Conservation (phyloP, 805 yeast species). For the Maudiozyma saulgeensis region DNA sequence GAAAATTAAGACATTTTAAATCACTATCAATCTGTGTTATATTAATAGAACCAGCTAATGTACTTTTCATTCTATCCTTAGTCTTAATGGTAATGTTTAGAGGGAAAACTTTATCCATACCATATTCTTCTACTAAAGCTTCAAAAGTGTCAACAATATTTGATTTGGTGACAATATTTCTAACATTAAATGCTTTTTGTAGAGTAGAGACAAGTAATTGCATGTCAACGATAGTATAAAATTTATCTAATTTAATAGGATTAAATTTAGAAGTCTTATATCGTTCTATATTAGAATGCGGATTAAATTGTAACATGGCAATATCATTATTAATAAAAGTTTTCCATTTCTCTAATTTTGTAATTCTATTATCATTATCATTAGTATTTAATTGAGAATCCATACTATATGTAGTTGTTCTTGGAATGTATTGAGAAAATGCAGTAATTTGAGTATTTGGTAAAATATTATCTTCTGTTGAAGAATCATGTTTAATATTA, state of each 20-base stretch:
- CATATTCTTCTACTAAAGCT: slow-evolving; percentile 6
- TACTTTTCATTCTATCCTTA: slow-evolving; percentile 37
- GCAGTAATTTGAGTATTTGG: slow-evolving; percentile 18
- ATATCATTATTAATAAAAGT: slow-evolving; percentile 18
- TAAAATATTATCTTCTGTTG: background rate
- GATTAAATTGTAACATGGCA: slow-evolving; percentile 20
- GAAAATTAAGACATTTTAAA: slow-evolving; percentile 43
- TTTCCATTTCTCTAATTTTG: slow-evolving; percentile 18
- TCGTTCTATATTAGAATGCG: slow-evolving; percentile 1
- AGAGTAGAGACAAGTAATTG: slow-evolving; percentile 20
- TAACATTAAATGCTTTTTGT: slow-evolving; percentile 22
- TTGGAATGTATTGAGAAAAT: slow-evolving; percentile 7
- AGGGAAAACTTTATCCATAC: slow-evolving; percentile 27
- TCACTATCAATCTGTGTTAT: slow-evolving; percentile 33
- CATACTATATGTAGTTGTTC: background rate
- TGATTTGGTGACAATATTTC: slow-evolving; percentile 18
- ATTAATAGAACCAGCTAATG: slow-evolving; percentile 38
- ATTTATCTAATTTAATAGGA: slow-evolving; percentile 23
- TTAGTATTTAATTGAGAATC: background rate
- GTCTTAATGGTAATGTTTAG: slow-evolving; percentile 32
- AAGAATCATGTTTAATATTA: slow-evolving; percentile 24
- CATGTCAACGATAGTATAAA: slow-evolving; percentile 22
- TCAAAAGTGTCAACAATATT: slow-evolving; percentile 16
- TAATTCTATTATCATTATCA: background rate
- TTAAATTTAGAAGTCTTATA: slow-evolving; percentile 10